Percentiles rank a stretch among this genome's conserved stretches.
These are phyloP conservation scores for Lentinula raphanica DNA, from an alignment of 768 basidiomycete genomes.

Conservation along the genomic window DNA sequence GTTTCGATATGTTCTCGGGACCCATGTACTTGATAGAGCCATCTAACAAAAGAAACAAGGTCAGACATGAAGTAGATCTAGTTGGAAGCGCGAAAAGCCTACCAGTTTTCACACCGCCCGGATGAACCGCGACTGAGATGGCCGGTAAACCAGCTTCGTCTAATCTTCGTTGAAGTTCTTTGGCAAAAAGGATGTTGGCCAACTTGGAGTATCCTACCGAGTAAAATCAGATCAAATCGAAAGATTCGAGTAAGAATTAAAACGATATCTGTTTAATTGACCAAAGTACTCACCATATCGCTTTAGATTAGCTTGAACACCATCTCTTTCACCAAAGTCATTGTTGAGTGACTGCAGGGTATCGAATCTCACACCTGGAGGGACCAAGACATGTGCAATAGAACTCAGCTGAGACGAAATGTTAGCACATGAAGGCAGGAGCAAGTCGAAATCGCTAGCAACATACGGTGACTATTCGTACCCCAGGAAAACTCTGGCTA, in stretches of 20 bases:
- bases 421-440: not conserved
- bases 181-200: constrained; percentile 42
- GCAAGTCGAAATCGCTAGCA: too few relatives aligned
- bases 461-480: constrained; percentile 5
- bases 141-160: constrained; percentile 29
- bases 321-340: not conserved
- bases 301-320: not conserved
- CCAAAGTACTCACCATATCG: not conserved
- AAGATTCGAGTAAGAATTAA: constrained; percentile 12
- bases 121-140: constrained; percentile 35
- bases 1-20: not conserved
- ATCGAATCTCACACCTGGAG: not conserved
- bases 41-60: not conserved
- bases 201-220: constrained; percentile 48
- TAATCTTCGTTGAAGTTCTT: constrained; percentile 44
- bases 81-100: not conserved
- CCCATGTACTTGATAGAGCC: not conserved
- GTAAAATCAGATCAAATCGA: too few relatives aligned
- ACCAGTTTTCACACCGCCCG: constrained; percentile 36
- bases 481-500: not conserved
- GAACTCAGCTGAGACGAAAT: not conserved
- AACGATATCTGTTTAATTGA: not conserved
- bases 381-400: not conserved
- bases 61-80: too few relatives aligned
- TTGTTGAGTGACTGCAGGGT: constrained; percentile 1